Base-by-base conservation (phyloP, 2,329 filamentous ascomycete genomes). In the Aureobasidium sp. region DNA sequence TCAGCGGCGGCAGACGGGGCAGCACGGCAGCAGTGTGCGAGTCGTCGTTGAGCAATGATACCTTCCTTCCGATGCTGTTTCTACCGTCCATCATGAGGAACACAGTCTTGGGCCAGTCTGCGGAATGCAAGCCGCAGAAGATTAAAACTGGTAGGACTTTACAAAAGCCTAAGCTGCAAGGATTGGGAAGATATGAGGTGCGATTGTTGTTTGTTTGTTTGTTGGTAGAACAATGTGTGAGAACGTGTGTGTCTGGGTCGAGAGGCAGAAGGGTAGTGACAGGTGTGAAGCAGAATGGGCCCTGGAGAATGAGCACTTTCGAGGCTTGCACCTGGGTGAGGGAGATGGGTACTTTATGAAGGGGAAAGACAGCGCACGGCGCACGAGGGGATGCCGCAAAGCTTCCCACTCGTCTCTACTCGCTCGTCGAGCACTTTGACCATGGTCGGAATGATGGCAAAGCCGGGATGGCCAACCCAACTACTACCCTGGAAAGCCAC, bases 11-110 rank as follows among this genome's bases (percentile, higher is more conserved):
- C 45, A 63, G 48, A 57, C 56, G 61, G 45, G 60, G 62, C 57
- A 60, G 25, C n/a, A 49, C 42, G 56, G 62, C 65, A 66, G 70
- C 75, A 48, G 52, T 56, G 59, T 53, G 63, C 55, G 62, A 62
- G 56, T 72, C 74, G 70, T 79, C 77, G 75, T 79, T 80, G 71
- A 80, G 73, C 68, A 80, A 73, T 70, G 78, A 80, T 70, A 80
- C 77, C 69, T 74, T 77, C 69, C 77, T 76, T 71, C 78, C 78
- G 66, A 71, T 75, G 68, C 76, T 75, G 70, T 80, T 78, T 74
- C 75, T 79, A 73, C 77, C 78, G 77, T 80, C 78, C 78, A 80
- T 80, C 63, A 73, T 73, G 71, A 67, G 69, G 64, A 58, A 67
- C 68, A 70, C 67, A 71, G 68, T 58, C 22, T 29, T 42, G 51